phyloP scores from a whole-genome alignment of 495 filamentous ascomycete species.

The Bacidia rubella region DNA sequence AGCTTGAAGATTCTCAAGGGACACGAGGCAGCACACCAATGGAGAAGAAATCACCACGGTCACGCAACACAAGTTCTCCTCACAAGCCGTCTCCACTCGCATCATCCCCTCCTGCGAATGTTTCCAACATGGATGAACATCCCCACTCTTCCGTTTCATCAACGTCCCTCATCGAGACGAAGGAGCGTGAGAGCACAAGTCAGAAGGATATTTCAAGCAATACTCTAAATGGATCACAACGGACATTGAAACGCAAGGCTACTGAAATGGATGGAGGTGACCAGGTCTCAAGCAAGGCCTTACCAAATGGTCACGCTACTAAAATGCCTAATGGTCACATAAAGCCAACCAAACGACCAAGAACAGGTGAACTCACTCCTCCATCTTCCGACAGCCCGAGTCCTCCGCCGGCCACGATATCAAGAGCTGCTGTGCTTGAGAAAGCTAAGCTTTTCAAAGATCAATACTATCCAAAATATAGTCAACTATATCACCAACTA shows the following conservation, averaged over 20 bases:
- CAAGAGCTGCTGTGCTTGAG: conserved; percentile 28
- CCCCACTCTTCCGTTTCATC: conserved; percentile 27
- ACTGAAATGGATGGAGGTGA: conserved; percentile 25
- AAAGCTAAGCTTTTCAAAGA: conserved; percentile 49
- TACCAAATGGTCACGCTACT: conserved; percentile 22
- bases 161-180: conserved; percentile 11
- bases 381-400: conserved; percentile 34
- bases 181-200: conserved; percentile 8
- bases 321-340: conserved; percentile 25
- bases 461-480: conserved; percentile 47
- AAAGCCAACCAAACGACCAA: conserved; percentile 32
- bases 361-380: conserved; percentile 26
- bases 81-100: conserved; percentile 63
- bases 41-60: conserved; percentile 18
- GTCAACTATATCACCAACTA: conserved; percentile 45
- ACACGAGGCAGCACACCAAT: conserved; percentile 11
- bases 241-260: conserved; percentile 35
- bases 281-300: conserved; percentile 15
- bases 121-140: conserved; percentile 44
- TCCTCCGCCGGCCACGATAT: conserved; percentile 29
- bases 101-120: conserved; percentile 63
- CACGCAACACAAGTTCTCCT: conserved; percentile 37
- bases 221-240: conserved; percentile 16
- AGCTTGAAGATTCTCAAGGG: conserved; percentile 3
- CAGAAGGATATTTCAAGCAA: conserved; percentile 3